phyloP scores from a whole-genome alignment of 2,329 filamentous ascomycete genomes.

The Stemphylium lycopersici region DNA sequence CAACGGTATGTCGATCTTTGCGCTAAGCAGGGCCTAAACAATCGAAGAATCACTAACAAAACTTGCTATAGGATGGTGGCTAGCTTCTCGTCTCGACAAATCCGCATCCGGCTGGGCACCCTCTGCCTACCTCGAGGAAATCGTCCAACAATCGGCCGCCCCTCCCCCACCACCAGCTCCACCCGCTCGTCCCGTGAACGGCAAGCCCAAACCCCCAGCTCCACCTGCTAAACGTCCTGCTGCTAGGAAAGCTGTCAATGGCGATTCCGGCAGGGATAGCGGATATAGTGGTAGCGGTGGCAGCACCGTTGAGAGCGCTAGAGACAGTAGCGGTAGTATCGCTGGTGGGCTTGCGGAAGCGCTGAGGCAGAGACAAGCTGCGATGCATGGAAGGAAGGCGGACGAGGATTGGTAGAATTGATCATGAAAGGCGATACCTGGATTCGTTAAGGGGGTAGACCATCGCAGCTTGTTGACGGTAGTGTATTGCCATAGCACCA shows the following conservation, averaged over 20 bases:
- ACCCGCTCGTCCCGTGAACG: conserved; percentile 66
- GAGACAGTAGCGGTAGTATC: conserved; percentile 51
- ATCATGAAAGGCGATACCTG: neutral
- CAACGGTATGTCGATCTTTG: conserved; percentile 71
- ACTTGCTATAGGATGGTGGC: conserved; percentile 80
- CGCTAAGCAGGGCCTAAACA: neutral
- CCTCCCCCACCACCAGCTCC: conserved; percentile 57
- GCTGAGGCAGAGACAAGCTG: conserved; percentile 56
- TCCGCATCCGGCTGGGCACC: conserved; percentile 90
- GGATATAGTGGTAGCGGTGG: conserved; percentile 53
- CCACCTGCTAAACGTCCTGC: conserved; percentile 82
- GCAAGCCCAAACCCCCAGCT: conserved; percentile 74
- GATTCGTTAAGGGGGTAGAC: neutral
- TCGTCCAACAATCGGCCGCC: conserved; percentile 60
- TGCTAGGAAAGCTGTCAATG: conserved; percentile 67
- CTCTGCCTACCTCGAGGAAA: conserved; percentile 90
- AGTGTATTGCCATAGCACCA: neutral
- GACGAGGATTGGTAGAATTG: conserved; percentile 44
- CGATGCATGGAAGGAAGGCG: conserved; percentile 53
- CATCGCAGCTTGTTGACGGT: neutral
- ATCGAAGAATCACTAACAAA: conserved; percentile 22
- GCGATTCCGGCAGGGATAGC: conserved; percentile 71
- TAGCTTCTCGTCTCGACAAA: conserved; percentile 74
- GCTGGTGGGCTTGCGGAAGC: conserved; percentile 59
- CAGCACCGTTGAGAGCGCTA: conserved; percentile 46